A percentile compares a stretch with the other conserved stretches of the same genome.
phyloP scores from a whole-genome alignment of 2,329 filamentous ascomycete genomes.

The Nemania bipapillata region DNA sequence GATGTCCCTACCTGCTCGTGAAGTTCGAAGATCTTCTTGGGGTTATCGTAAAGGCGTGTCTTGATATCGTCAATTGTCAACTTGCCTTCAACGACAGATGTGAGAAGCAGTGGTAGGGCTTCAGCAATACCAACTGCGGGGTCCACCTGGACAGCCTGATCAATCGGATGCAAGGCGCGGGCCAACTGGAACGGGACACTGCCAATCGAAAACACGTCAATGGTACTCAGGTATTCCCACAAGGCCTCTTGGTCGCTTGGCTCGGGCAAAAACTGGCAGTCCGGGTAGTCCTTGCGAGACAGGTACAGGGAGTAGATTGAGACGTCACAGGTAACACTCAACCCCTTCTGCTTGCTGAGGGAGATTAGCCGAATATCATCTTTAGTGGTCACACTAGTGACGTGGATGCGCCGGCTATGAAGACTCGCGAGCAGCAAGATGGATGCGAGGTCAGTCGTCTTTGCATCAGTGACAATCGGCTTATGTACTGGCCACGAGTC shows the following conservation, averaged over 20 bases:
- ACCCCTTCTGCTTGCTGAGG: slow-evolving; percentile 81
- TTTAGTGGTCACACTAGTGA: slow-evolving; percentile 82
- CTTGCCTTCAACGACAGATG: slow-evolving; percentile 77
- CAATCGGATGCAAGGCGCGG: slow-evolving; percentile 56
- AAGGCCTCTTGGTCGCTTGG: slow-evolving; percentile 75
- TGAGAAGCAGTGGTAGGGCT: slow-evolving; percentile 77
- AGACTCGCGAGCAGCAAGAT: slow-evolving; percentile 81
- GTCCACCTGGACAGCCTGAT: slow-evolving; percentile 61
- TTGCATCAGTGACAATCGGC: slow-evolving; percentile 83
- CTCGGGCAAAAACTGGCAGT: slow-evolving; percentile 73
- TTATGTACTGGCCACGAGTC: slow-evolving; percentile 80
- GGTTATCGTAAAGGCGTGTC: slow-evolving; percentile 77
- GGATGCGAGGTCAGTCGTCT: slow-evolving; percentile 82
- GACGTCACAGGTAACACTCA: slow-evolving; percentile 84
- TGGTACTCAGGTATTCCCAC: slow-evolving; percentile 77
- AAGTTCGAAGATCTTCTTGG: slow-evolving; percentile 82
- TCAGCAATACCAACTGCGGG: slow-evolving; percentile 76
- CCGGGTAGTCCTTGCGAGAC: slow-evolving; percentile 75
- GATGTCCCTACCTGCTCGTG: slow-evolving; percentile 80
- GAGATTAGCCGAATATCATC: slow-evolving; percentile 82
- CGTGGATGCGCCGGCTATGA: slow-evolving; percentile 80
- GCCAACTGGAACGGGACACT: slow-evolving; percentile 82
- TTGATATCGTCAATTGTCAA: slow-evolving; percentile 79
- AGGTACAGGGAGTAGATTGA: slow-evolving; percentile 83
- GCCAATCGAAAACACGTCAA: slow-evolving; percentile 82